A percentile compares a stretch with the other conserved stretches of the same genome.
These are phyloP conservation scores for Vitis rotundifolia DNA, from an alignment of 164 flowering plant species.

Conservation along the genomic window DNA sequence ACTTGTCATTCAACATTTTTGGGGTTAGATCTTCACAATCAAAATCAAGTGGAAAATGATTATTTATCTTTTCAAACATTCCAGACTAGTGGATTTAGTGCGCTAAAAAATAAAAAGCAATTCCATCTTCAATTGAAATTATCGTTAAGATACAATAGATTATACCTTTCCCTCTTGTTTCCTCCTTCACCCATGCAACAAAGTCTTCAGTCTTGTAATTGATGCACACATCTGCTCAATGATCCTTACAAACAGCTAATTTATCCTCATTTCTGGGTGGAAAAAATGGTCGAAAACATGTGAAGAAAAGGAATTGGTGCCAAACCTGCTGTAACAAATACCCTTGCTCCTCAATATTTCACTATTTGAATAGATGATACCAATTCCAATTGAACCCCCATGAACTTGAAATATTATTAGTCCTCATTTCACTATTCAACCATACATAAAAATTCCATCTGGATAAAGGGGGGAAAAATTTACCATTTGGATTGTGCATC, in stretches of 20 bases:
- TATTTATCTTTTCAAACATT: no score
- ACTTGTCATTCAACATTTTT: slow-evolving; percentile 33
- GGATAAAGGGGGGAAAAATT: background rate
- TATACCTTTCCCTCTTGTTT: slow-evolving; percentile 84
- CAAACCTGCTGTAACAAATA: slow-evolving; percentile 89
- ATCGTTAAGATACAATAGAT: background rate
- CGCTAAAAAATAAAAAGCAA: background rate
- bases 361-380: slow-evolving; percentile 94
- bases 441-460: no score
- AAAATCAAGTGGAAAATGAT: no score
- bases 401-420: slow-evolving; percentile 56
- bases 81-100: no score
- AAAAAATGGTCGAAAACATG: background rate
- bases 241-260: slow-evolving; percentile 67
- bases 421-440: background rate
- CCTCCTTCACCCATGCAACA: slow-evolving; percentile 74
- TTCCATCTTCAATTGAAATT: background rate
- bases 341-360: slow-evolving; percentile 64
- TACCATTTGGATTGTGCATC: no score
- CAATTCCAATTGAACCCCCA: slow-evolving; percentile 97
- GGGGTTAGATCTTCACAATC: no score
- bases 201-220: slow-evolving; percentile 96
- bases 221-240: slow-evolving; percentile 94
- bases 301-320: background rate
- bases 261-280: slow-evolving; percentile 77